Percentiles rank a stretch among this genome's conserved stretches.
phyloP scores from a whole-genome alignment of 495 filamentous ascomycete species.

The Xylaria scruposa region DNA sequence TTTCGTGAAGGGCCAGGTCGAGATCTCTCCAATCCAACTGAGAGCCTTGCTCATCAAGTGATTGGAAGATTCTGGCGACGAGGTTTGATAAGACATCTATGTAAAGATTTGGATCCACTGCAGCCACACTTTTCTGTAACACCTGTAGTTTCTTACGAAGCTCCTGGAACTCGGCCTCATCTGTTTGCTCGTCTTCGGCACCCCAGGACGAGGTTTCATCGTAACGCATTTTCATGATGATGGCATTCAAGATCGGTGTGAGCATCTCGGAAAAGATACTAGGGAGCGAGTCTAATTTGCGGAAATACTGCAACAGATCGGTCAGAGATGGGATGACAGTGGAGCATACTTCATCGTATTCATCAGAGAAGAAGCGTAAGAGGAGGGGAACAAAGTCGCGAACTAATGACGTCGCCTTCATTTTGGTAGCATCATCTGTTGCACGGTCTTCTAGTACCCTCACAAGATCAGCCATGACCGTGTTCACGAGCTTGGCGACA shows the following conservation, averaged over 20 bases:
- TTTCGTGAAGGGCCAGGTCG: conserved; percentile 94
- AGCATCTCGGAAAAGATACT: conserved; percentile 77
- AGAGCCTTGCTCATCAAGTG: conserved; percentile 69
- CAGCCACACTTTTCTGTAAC: conserved; percentile 87
- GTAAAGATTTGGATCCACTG: conserved; percentile 83
- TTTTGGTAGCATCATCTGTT: conserved; percentile 60
- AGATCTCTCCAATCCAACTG: conserved; percentile 93
- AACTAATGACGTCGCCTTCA: conserved; percentile 74
- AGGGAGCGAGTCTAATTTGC: conserved; percentile 73
- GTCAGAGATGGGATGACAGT: conserved; percentile 90
- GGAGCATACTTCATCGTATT: conserved; percentile 97
- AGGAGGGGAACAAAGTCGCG: conserved; percentile 83
- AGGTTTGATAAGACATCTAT: conserved; percentile 83
- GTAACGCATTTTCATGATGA: conserved; percentile 94
- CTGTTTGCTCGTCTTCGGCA: conserved; percentile 89
- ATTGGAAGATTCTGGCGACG: conserved; percentile 81
- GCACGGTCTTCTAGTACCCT: conserved; percentile 67
- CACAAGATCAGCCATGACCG: conserved; percentile 81
- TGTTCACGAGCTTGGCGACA: conserved; percentile 96
- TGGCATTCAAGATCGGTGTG: conserved; percentile 84
- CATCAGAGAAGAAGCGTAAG: conserved; percentile 92
- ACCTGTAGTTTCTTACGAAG: conserved; percentile 86
- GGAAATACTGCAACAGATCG: conserved; percentile 85
- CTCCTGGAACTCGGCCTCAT: conserved; percentile 98
- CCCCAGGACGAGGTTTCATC: conserved; percentile 95